phyloP scores from a whole-genome alignment of 1,284 basidiomycete genomes.

The Golubevia pallescens region DNA sequence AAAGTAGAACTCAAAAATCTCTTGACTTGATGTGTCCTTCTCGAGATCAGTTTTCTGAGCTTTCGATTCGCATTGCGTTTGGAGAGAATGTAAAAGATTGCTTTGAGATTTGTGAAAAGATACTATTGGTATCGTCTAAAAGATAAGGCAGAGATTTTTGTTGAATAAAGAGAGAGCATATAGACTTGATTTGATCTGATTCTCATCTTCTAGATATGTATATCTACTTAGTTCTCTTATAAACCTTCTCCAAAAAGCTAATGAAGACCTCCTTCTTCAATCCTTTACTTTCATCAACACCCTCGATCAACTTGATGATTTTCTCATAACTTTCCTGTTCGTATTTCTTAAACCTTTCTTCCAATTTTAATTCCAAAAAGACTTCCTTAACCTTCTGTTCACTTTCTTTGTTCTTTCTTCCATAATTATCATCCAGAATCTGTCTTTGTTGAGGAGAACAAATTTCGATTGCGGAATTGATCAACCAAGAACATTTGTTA shows the following conservation, averaged over 20 bases:
- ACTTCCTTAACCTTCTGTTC: constrained; percentile 78
- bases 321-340: constrained; percentile 77
- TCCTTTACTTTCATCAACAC: constrained; percentile 73
- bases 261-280: constrained; percentile 82
- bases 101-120: too few species aligned
- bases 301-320: constrained; percentile 74
- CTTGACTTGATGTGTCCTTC: too few species aligned
- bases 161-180: too few species aligned
- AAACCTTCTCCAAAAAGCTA: constrained; percentile 86
- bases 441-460: constrained; percentile 73
- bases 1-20: too few species aligned
- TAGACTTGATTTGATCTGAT: too few species aligned
- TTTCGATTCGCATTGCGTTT: too few species aligned
- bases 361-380: constrained; percentile 76
- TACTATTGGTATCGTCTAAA: too few species aligned
- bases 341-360: constrained; percentile 76
- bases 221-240: constrained; percentile 70
- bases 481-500: constrained; percentile 98
- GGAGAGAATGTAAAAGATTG: too few species aligned
- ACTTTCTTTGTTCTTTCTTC: constrained; percentile 75
- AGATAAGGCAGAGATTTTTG: too few species aligned
- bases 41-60: too few species aligned
- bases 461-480: constrained; percentile 82
- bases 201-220: too few species aligned
- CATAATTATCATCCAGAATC: constrained; percentile 78